These are phyloP conservation scores for Tulasnella sp. DNA, from an alignment of 768 basidiomycete genomes.

Conservation along the genomic window DNA sequence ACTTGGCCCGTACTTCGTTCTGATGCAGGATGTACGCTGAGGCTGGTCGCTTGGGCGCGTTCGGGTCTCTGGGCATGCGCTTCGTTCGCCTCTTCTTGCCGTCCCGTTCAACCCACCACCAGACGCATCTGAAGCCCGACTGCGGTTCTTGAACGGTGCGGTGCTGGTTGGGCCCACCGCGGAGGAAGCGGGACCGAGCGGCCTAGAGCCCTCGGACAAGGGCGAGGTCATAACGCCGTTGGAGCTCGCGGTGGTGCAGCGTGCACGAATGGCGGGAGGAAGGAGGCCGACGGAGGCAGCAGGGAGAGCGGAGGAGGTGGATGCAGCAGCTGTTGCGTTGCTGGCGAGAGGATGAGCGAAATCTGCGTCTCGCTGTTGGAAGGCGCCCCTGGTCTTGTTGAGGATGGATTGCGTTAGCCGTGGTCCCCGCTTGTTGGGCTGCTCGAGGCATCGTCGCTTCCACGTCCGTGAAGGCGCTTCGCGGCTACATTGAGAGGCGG, in stretches of 20 bases:
- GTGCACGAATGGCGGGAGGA: background rate
- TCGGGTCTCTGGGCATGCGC: too few species aligned
- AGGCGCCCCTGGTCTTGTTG: slow-evolving; percentile 17
- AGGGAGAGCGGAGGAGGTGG: background rate
- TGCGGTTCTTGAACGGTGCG: too few species aligned
- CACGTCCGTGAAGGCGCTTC: slow-evolving; percentile 25
- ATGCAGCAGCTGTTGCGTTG: background rate
- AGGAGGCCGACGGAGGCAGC: background rate
- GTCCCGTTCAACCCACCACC: too few species aligned
- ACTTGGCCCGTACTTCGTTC: too few species aligned
- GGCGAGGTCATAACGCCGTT: too few species aligned
- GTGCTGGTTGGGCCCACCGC: too few species aligned
- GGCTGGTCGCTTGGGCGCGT: too few species aligned
- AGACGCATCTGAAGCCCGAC: too few species aligned
- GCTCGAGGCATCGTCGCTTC: slow-evolving; percentile 26
- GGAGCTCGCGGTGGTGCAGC: background rate
- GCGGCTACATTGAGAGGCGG: background rate
- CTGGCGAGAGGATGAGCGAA: background rate
- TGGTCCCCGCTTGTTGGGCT: slow-evolving; percentile 29
- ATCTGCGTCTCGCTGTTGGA: background rate
- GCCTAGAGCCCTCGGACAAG: too few species aligned
- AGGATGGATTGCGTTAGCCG: slow-evolving; percentile 18
- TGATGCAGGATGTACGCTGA: too few species aligned
- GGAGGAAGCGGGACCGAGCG: too few species aligned
- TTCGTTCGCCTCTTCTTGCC: too few species aligned